Conservation (phyloP, 192 early-diverging fungal genomes). For the Fimicolochytrium jonesii region DNA sequence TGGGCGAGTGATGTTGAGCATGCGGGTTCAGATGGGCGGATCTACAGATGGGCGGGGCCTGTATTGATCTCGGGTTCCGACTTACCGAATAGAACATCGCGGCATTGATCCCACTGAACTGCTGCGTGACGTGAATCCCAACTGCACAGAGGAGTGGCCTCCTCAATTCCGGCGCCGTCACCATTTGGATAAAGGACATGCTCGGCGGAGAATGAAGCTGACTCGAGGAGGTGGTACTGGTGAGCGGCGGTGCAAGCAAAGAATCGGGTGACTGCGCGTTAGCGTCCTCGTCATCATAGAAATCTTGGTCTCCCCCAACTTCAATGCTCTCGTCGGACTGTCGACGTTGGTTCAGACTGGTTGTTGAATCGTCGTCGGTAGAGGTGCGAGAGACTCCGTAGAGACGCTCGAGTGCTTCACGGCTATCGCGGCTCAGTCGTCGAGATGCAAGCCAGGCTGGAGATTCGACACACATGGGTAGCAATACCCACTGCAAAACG, state of each 20-base stretch:
- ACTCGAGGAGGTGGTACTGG: background rate
- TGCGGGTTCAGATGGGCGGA: background rate
- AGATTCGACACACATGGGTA: slow-evolving; percentile 76
- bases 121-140: slow-evolving; percentile 74
- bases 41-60: background rate
- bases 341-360: slow-evolving; percentile 44
- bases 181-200: slow-evolving; percentile 43
- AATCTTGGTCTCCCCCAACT: background rate
- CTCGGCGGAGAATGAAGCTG: background rate
- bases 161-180: slow-evolving; percentile 54
- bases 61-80: background rate
- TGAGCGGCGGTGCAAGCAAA: no score
- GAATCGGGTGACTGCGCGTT: no score
- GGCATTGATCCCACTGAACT: slow-evolving; percentile 87
- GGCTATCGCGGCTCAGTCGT: slow-evolving; percentile 55
- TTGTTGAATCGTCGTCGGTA: slow-evolving; percentile 60
- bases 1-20: slow-evolving; percentile 16
- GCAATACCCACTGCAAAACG: slow-evolving; percentile 58
- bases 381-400: no score
- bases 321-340: background rate
- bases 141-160: slow-evolving; percentile 60
- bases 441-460: slow-evolving; percentile 64
- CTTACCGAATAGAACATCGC: slow-evolving; percentile 70
- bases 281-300: background rate
- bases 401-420: slow-evolving; percentile 55